Evolutionary conservation across 2,329 filamentous ascomycete genomes (phyloP).

Genomic region (Penicillium frequentans): DNA sequence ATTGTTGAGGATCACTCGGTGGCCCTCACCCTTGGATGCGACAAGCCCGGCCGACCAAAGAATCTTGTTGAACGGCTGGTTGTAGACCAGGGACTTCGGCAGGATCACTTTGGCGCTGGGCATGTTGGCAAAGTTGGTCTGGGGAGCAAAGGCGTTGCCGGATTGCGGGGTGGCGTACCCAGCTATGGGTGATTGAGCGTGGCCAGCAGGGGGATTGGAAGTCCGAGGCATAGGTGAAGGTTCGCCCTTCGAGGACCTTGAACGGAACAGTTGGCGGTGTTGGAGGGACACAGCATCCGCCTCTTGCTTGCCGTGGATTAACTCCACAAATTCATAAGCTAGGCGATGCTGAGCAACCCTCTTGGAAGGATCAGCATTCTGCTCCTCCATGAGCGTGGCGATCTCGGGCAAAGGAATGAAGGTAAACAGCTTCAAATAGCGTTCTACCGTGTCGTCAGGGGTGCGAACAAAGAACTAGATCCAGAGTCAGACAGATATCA

Average conservation of each 20-base stretch:
- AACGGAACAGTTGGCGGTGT: conserved; percentile 51
- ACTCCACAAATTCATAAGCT: conserved; percentile 75
- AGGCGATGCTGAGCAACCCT: conserved; percentile 80
- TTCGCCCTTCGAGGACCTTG: conserved; percentile 33
- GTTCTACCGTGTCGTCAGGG: conserved; percentile 77
- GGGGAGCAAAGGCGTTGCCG: conserved; percentile 41
- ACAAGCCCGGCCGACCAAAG: conserved; percentile 55
- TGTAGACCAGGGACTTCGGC: conserved; percentile 51
- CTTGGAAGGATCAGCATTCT: conserved; percentile 66
- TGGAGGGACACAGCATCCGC: conserved; percentile 63
- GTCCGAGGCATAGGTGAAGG: conserved; percentile 32
- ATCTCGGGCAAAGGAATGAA: conserved; percentile 78
- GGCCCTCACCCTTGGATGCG: conserved; percentile 52
- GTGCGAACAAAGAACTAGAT: conserved; percentile 78
- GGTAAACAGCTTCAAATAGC: conserved; percentile 84
- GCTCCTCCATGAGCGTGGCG: conserved; percentile 63
- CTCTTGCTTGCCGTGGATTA: conserved; percentile 70
- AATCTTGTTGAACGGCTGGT: conserved; percentile 50
- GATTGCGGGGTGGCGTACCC: conserved; percentile 32
- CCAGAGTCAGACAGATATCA: conserved; percentile 15
- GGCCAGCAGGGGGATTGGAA: conserved; percentile 16
- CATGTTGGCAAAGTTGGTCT: conserved; percentile 42
- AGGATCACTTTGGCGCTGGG: conserved; percentile 42
- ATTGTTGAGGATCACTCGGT: conserved; percentile 49
- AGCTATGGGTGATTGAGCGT: conserved; percentile 22